Evolutionary conservation across 495 filamentous ascomycete species (phyloP).

Genomic region (Chaetomidium leptoderma): DNA sequence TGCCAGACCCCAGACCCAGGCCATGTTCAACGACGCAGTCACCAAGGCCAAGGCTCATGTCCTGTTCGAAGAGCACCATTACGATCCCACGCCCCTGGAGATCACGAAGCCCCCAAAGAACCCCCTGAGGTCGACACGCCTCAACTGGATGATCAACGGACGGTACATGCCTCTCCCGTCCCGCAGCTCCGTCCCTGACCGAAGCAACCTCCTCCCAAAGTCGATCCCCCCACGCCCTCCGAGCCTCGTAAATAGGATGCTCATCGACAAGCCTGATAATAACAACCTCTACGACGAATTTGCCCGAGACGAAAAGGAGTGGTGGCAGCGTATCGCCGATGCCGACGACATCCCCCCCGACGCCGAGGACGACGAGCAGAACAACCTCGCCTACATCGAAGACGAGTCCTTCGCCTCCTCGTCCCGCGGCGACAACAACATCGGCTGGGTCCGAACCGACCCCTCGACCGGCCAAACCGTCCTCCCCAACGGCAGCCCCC

Average conservation of each 20-base stretch:
- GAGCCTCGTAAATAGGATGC: constrained; percentile 19
- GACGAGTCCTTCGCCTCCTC: constrained; percentile 12
- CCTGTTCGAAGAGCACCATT: constrained; percentile 27
- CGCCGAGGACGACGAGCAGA: background rate
- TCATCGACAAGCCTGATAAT: background rate
- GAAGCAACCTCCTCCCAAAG: constrained; percentile 12
- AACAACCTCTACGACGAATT: background rate
- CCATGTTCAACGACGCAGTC: constrained; percentile 25
- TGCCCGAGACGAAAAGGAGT: background rate
- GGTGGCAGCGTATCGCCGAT: constrained; percentile 1
- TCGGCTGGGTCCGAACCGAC: constrained; percentile 11
- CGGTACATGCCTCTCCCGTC: constrained; percentile 20
- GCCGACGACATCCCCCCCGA: background rate
- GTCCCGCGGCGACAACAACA: background rate
- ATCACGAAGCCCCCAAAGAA: constrained; percentile 9
- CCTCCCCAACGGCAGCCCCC: constrained; percentile 16
- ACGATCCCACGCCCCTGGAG: constrained; percentile 15
- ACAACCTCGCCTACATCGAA: constrained; percentile 19
- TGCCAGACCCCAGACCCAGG: constrained; percentile 16
- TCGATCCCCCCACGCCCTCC: constrained; percentile 6
- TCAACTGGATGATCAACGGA: constrained; percentile 18
- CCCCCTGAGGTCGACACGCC: constrained; percentile 21
- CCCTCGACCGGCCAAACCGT: constrained; percentile 1
- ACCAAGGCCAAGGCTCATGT: constrained; percentile 25
- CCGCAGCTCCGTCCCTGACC: constrained; percentile 1